Evolutionary conservation across 2,329 filamentous ascomycete species (phyloP), one percentile per base, ranked within the genome.

Genomic region (Chrysosporium queenslandicum): DNA sequence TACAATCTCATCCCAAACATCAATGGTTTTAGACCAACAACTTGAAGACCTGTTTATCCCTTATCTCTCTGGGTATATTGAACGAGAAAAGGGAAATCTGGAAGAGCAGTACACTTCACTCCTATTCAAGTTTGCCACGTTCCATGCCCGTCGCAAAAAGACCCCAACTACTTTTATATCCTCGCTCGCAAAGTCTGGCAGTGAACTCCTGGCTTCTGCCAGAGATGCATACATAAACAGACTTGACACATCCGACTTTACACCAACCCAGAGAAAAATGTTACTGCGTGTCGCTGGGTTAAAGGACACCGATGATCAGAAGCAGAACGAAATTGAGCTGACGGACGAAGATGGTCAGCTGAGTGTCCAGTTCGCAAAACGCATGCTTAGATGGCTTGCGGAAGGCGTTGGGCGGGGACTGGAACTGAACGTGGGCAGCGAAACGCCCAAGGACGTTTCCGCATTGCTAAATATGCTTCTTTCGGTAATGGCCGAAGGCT

Each of bases 341-440:
- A 83, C 85, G 0, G 92, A 97, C 55, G 83, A 91, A 63, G 91
- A 98, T 63, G 92, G 92, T 30, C 77, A 82, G 53, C 74, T 97
- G 23, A 91, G 83, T 59, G 75, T 94, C 3, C 76, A 81, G n/a
- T 89, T 86, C 66, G 87, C 90, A n/a, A 97, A 97, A 71, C 81
- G 92, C 53, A 98, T 98, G 90, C 78, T 98, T 55, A 94, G 87
- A 65, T 98, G 92, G 92, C 74, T 98, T 37, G 92, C 92, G 2
- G 92, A 98, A 73, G 89, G 87, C 56, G 91, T 98, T 21, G 86
- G 92, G 36, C 79, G 92, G 57, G 88, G 89, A 0, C 76, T 98
- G 8, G 92, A 98, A 67, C 76, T 98, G n/a, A 89, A 87, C 21
- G 85, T 87, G 21, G 83, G 83, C 48, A 85, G 79, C 53, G 92